Base-by-base conservation (phyloP, 805 yeast genomes). In the Tetrapisispora phaffii region DNA sequence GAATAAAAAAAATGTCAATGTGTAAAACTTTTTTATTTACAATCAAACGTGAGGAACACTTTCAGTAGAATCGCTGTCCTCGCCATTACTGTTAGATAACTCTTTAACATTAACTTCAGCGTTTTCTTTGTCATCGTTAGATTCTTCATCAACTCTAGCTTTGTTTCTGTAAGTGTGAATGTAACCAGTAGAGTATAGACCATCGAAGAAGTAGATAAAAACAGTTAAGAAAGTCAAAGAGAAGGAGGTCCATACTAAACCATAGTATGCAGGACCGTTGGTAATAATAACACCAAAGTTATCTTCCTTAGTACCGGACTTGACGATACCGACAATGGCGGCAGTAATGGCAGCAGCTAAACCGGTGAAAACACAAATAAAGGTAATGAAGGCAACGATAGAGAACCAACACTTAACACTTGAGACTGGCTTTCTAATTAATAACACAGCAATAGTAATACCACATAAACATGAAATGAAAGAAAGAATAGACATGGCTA, bases 241-340 rank as follows among this genome's bases (percentile, higher is more conserved):
- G 44, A 62, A 62, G 2, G 60, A 57, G 17, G 61, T 46, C 67
- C 68, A 63, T 7, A 55, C 40, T 32, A 62, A 42, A 34, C 66
- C 67, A 34, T 48, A 45, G 44, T 50, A 56, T 7, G 64, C 57
- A 34, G 51, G 38, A 28, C 60, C 60, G 10, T 48, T 41, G 8
- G 46, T 51, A 44, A 55, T 54, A 26, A 48, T 46, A 20, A 62
- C 67, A 42, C 55, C 55, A 49, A 50, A 63, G 19, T 51, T 48
- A 42, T 63, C 68, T 4, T 56, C 50, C 9, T 57, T 47, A 20
- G 62, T 57, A 50, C 66, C 67, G 7, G 54, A 47, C 33, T 62
- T 62, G 49, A 63, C 60, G 29, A 61, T 54, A 22, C 54, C 52
- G 37, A 57, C 46, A 37, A 62, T 52, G 19, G 55, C 61, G 7